Evolutionary conservation across 169 alveolate species (phyloP).

Genomic region (Eimeria acervulina): DNA sequence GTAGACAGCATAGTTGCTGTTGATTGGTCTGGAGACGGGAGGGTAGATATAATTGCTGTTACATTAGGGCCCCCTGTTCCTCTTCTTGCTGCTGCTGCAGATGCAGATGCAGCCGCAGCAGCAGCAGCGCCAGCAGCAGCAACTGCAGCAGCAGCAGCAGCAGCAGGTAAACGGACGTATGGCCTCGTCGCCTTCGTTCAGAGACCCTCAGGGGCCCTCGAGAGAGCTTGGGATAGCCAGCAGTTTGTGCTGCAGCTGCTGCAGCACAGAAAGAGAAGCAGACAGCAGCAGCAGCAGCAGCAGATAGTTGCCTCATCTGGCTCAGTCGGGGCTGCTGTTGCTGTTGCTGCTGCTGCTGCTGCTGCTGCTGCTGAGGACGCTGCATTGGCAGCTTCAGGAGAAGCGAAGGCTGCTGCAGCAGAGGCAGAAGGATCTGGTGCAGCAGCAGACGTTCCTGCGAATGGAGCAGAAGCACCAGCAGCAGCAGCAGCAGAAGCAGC

Average conservation of each 20-base stretch:
- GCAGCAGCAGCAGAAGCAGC: no score
- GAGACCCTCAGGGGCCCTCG: conserved; percentile 15
- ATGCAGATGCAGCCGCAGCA: no score
- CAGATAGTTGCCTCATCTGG: neutral
- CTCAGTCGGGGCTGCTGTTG: neutral
- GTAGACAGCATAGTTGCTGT: conserved; percentile 29
- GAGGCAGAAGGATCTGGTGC: neutral
- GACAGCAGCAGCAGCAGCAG: neutral
- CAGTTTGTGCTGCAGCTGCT: conserved; percentile 36
- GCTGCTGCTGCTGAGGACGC: neutral
- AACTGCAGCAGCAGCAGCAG: conserved; percentile 4
- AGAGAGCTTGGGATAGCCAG: conserved; percentile 40
- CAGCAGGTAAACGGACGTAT: neutral
- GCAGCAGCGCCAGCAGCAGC: neutral
- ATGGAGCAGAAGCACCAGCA: no score
- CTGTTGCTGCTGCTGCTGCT: neutral
- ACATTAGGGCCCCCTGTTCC: neutral
- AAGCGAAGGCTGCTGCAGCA: neutral
- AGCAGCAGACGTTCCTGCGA: neutral
- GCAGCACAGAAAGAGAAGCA: neutral
- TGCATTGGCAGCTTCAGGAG: neutral
- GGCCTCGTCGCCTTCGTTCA: conserved; percentile 56
- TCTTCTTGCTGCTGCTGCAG: no score
- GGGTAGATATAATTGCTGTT: conserved; percentile 51
- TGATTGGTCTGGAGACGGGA: conserved; percentile 63